Conservation (phyloP, 768 basidiomycete genomes). For the Lenzites betulinus region DNA sequence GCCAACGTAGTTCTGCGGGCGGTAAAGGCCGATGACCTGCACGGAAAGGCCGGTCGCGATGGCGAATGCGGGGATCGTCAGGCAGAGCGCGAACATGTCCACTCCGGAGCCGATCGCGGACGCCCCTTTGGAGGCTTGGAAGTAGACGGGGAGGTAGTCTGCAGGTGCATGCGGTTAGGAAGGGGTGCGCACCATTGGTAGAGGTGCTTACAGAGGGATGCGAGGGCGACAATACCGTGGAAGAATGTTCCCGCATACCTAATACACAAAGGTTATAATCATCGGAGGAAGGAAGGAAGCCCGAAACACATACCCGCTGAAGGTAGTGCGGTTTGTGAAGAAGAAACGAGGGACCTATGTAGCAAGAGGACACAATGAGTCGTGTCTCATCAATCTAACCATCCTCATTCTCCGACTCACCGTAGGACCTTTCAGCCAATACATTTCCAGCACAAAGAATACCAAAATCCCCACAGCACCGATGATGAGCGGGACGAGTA, state of each 20-base stretch:
- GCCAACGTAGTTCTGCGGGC: conserved; percentile 33
- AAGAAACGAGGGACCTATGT: conserved; percentile 2
- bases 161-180: not conserved
- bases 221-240: conserved; percentile 16
- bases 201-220: conserved; percentile 28
- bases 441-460: conserved; percentile 35
- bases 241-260: conserved; percentile 35
- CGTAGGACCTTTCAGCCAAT: conserved; percentile 27
- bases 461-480: conserved; percentile 34
- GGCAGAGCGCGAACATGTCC: conserved; percentile 26
- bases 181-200: not conserved
- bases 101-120: conserved; percentile 35
- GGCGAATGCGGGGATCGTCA: conserved; percentile 34
- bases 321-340: conserved; percentile 8
- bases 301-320: conserved; percentile 2
- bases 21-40: conserved; percentile 30
- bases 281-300: not conserved
- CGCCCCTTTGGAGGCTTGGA: conserved; percentile 42
- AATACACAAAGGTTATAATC: not conserved
- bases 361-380: not conserved
- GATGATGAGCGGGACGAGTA: conserved; percentile 38
- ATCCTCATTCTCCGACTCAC: conserved; percentile 3
- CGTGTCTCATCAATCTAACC: not conserved
- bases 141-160: conserved; percentile 48
- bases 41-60: conserved; percentile 30